Conservation (phyloP, 768 basidiomycete genomes). For the Scleroderma citrinum region DNA sequence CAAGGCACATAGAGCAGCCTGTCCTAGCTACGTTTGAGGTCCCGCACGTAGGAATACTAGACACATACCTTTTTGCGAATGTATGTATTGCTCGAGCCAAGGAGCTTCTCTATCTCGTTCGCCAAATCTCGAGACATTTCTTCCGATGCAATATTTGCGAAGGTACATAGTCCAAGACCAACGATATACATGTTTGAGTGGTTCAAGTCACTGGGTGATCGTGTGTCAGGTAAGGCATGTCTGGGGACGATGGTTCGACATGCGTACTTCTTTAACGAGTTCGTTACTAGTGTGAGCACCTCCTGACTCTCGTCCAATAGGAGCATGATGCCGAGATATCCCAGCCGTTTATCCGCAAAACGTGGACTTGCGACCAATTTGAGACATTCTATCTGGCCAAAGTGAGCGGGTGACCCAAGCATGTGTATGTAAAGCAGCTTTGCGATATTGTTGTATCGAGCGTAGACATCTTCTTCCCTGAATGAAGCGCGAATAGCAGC, state of each 20-base stretch:
- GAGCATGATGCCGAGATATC: conserved; percentile 97
- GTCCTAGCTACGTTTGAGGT: background rate
- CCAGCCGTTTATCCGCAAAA: conserved; percentile 93
- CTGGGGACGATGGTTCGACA: background rate
- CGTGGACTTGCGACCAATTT: conserved; percentile 92
- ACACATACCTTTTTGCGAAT: conserved; percentile 89
- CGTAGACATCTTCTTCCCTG: conserved; percentile 92
- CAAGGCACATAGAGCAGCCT: conserved; percentile 95
- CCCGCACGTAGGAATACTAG: background rate
- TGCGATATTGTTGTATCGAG: conserved; percentile 95
- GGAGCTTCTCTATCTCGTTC: conserved; percentile 95
- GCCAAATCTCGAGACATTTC: conserved; percentile 99
- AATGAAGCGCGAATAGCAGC: conserved; percentile 96
- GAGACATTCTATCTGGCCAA: conserved; percentile 96
- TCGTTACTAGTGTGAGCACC: conserved; percentile 94
- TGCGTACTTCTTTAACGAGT: conserved; percentile 93
- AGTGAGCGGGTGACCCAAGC: conserved; percentile 97
- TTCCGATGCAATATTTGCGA: conserved; percentile 98
- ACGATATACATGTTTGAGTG: conserved; percentile 99
- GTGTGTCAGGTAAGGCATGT: conserved; percentile 8
- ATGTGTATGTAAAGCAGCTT: conserved; percentile 98
- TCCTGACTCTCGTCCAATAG: conserved; percentile 97
- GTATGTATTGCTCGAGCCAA: conserved; percentile 97
- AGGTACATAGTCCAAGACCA: conserved; percentile 93
- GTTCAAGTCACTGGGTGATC: conserved; percentile 83